Evolutionary conservation across 805 yeast genomes (phyloP), one percentile per base, ranked within the genome.

Genomic region (Teunomyces tritomae): DNA sequence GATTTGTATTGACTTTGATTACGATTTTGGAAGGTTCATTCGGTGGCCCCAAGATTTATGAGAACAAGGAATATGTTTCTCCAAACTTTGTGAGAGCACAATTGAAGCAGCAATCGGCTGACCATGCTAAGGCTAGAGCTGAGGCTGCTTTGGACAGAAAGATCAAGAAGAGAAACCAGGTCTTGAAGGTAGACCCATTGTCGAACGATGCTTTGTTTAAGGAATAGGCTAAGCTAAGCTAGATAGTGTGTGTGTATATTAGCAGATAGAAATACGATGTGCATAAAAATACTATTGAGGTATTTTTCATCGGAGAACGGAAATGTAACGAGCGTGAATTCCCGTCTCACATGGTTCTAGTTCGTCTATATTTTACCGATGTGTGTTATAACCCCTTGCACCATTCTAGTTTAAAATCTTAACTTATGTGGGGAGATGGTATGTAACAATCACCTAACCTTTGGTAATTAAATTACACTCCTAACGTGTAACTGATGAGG

Each of bases 21-120:
- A 84, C 95, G 50, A 83, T 94, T 45, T 77, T 92, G 54, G 98
- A 94, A 73, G 99, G 99, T 43, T 89, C 97, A 1, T 94, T 94
- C 60, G 92, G 97, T 48, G 99, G 99, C 16, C 97, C 98, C 54
- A 89, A 91, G 78, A 90, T 94, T 55, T 94, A 89, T 70, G 98
- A 94, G 63, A 94, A 94, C 75, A 91, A 89, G 75, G 94, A 92
- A 70, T 94, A 88, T 68, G 96, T 94, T 42, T 88, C 96, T 50
- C 99, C 99, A 55, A 94, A 94, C 76, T 83, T 87, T 50, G 92
- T 86, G 34, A 87, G 99, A 75, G 89, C 99, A 9, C 97, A 91
- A 74, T 52, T 78, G 54, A 87, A 82, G 65, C 87, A 84, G 57
- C 80, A 86, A 63, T 83, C 86, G 47, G 97, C 97, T 3, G 80